Evolutionary conservation across 2,329 filamentous ascomycete species (phyloP).

Genomic region (Fusarium sp.): DNA sequence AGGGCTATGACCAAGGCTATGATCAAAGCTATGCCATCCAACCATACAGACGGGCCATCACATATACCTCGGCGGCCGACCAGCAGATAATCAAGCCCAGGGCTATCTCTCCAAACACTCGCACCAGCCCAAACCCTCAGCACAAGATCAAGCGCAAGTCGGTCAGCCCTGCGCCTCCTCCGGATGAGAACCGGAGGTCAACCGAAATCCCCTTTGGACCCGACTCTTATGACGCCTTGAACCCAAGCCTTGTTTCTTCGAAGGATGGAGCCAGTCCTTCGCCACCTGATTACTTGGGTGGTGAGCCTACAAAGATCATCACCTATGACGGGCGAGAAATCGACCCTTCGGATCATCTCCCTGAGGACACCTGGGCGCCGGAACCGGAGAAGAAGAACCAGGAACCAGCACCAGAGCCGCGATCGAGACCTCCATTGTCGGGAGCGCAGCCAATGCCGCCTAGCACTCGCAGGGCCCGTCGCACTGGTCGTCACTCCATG

Average conservation of each 20-base stretch:
- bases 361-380: conserved; percentile 80
- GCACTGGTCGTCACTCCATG: conserved; percentile 63
- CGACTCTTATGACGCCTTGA: conserved; percentile 79
- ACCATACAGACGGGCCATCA: conserved; percentile 55
- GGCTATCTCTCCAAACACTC: conserved; percentile 52
- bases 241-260: conserved; percentile 63
- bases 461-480: conserved; percentile 62
- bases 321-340: conserved; percentile 80
- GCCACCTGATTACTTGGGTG: conserved; percentile 52
- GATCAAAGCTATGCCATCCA: conserved; percentile 50
- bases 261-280: conserved; percentile 48
- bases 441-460: conserved; percentile 65
- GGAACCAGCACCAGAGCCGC: conserved; percentile 45
- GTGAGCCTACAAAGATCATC: conserved; percentile 74
- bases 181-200: conserved; percentile 58
- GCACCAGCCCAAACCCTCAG: conserved; percentile 53
- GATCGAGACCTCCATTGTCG: conserved; percentile 58
- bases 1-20: conserved; percentile 43
- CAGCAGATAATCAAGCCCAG: conserved; percentile 39
- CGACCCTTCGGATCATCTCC: conserved; percentile 83
- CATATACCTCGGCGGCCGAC: conserved; percentile 51
- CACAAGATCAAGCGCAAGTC: conserved; percentile 76
- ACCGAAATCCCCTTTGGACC: conserved; percentile 78
- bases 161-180: conserved; percentile 74
- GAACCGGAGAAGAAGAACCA: conserved; percentile 70